These are phyloP conservation scores for Auriculariales sp. DNA, from an alignment of 768 basidiomycete genomes.

Conservation along the genomic window DNA sequence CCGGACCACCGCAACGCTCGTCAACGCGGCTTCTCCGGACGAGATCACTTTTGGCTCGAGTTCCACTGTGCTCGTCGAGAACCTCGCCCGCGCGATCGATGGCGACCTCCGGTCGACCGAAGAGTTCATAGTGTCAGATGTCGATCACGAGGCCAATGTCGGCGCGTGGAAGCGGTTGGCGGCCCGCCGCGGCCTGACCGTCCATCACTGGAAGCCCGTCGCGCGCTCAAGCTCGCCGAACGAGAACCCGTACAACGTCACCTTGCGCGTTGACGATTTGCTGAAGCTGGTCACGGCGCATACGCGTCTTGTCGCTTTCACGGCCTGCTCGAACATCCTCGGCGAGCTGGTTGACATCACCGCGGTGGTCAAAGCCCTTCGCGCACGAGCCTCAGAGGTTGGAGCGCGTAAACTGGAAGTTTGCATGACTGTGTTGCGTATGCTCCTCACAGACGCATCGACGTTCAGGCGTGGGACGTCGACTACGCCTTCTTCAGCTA, in stretches of 20 bases:
- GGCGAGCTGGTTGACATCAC: conserved; percentile 51
- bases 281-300: conserved; percentile 45
- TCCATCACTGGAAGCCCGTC: conserved; percentile 47
- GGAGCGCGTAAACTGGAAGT: conserved; percentile 46
- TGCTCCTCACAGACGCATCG: conserved; percentile 55
- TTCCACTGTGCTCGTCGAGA: conserved; percentile 55
- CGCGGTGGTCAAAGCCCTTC: conserved; percentile 34
- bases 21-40: conserved; percentile 49
- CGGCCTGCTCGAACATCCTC: conserved; percentile 63
- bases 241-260: conserved; percentile 51
- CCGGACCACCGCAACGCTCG: conserved; percentile 36
- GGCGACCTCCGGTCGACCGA: conserved; percentile 39
- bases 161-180: conserved; percentile 71
- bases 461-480: conserved; percentile 65
- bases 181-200: conserved; percentile 30
- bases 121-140: conserved; percentile 56
- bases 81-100: conserved; percentile 50
- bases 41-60: conserved; percentile 57
- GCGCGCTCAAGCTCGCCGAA: conserved; percentile 13
- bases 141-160: conserved; percentile 70
- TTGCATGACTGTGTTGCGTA: conserved; percentile 63
- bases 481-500: conserved; percentile 59
- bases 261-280: conserved; percentile 37
- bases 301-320: conserved; percentile 61
- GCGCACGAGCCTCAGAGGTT: conserved; percentile 33